Conservation (phyloP, 73 alveolate genomes). For the Tetrahymena thermophila region DNA sequence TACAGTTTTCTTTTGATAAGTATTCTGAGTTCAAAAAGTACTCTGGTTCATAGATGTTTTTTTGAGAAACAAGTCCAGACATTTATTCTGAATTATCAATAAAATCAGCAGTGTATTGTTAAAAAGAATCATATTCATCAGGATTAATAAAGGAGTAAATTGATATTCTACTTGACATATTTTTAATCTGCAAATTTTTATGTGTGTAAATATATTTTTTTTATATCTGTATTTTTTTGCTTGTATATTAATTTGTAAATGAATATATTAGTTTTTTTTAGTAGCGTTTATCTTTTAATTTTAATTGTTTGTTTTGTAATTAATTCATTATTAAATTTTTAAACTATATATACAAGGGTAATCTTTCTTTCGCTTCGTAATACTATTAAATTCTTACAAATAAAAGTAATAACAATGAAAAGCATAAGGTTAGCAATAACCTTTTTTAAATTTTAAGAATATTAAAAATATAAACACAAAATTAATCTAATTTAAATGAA, state of each 20-base stretch:
- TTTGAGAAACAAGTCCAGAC: neutral
- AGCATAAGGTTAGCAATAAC: neutral
- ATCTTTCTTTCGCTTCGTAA: neutral
- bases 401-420: neutral
- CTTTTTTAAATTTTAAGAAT: neutral
- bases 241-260: no score
- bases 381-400: neutral
- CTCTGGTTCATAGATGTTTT: neutral
- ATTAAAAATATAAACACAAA: no score
- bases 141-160: neutral
- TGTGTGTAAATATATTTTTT: no score
- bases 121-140: neutral
- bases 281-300: no score
- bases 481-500: no score
- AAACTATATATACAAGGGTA: neutral
- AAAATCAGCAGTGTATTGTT: neutral
- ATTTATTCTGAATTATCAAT: neutral
- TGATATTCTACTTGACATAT: neutral
- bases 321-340: no score
- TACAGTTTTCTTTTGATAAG: neutral
- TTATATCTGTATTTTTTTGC: no score
- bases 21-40: neutral
- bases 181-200: no score
- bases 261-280: no score
- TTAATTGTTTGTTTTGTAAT: neutral